phyloP scores from a whole-genome alignment of 1,284 basidiomycete genomes.

The Volvariella surrecta region DNA sequence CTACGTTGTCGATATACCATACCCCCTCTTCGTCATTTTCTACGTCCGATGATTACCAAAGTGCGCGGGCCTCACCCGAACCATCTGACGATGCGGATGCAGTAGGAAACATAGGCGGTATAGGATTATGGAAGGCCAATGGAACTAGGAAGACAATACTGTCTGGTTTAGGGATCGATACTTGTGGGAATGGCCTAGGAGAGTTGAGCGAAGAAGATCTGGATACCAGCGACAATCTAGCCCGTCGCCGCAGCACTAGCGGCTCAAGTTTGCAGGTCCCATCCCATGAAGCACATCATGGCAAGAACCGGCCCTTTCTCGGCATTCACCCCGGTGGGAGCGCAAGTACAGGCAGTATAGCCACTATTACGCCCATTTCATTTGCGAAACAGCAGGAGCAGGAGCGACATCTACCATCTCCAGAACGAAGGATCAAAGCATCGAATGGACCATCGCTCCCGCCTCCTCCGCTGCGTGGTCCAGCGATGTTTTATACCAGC shows the following conservation, averaged over 20 bases:
- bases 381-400: conserved; percentile 26
- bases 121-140: too few species aligned
- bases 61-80: conserved; percentile 52
- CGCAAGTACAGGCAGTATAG: conserved; percentile 39
- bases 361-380: conserved; percentile 55
- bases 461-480: conserved; percentile 36
- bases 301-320: too few species aligned
- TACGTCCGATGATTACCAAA: conserved; percentile 33
- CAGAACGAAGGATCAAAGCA: conserved; percentile 2
- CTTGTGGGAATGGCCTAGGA: too few species aligned
- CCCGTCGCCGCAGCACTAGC: too few species aligned
- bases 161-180: too few species aligned
- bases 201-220: too few species aligned
- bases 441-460: conserved; percentile 14
- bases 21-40: conserved; percentile 63
- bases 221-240: too few species aligned
- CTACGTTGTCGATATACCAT: conserved; percentile 55
- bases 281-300: too few species aligned
- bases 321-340: not conserved
- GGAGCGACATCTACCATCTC: conserved; percentile 2
- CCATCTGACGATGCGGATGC: conserved; percentile 18
- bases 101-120: too few species aligned
- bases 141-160: too few species aligned
- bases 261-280: too few species aligned
- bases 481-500: conserved; percentile 61